Conservation (phyloP, 202 grass and related monocot species). For the Eragrostis tef region DNA sequence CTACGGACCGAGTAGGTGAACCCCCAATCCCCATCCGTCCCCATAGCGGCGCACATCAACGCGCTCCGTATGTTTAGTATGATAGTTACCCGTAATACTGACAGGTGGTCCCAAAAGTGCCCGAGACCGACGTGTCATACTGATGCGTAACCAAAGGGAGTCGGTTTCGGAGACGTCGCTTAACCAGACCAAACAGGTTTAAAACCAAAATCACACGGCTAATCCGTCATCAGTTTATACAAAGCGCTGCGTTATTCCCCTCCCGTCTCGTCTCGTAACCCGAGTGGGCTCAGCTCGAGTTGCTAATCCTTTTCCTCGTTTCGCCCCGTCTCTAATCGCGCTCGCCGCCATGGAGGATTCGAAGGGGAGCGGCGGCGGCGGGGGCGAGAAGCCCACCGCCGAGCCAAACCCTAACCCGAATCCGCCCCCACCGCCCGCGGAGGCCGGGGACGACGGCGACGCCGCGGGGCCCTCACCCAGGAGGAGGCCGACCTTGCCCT, state of each 20-base stretch:
- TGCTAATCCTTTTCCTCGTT: constrained; percentile 24
- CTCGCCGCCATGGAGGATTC: constrained; percentile 66
- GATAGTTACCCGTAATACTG: accelerated
- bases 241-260: background rate
- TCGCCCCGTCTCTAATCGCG: constrained; percentile 37
- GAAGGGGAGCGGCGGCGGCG: constrained; percentile 59
- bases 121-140: background rate
- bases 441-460: constrained; percentile 34
- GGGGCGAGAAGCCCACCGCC: constrained; percentile 49
- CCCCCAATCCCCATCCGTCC: background rate
- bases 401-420: constrained; percentile 57
- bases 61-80: background rate
- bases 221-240: background rate
- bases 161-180: background rate
- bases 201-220: constrained; percentile 38
- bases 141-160: background rate
- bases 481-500: constrained; percentile 96
- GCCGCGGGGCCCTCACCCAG: constrained; percentile 69
- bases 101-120: accelerated
- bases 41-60: background rate
- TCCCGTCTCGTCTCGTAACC: background rate
- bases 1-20: background rate
- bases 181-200: constrained; percentile 19
- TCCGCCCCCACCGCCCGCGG: constrained; percentile 5
- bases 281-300: constrained; percentile 25